Base-by-base conservation (phyloP, 192 early-diverging fungal genomes). In the Mortierella alpina region DNA sequence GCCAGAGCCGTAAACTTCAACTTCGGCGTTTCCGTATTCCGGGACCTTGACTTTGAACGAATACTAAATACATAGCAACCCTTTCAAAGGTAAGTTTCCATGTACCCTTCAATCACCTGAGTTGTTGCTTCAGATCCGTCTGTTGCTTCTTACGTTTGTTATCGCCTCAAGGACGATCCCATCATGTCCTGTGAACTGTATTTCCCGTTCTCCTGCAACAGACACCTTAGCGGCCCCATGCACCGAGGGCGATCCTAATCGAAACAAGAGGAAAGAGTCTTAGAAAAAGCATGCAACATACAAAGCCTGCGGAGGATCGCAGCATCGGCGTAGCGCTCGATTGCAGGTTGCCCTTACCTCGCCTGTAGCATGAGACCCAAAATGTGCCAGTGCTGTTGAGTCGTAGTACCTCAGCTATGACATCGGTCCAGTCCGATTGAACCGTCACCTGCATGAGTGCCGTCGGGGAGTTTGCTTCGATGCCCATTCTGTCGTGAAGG, bases 281-380 rank as follows among this genome's bases (percentile, higher is more conserved):
- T 18, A 62, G 48, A 47, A 59, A 1, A 59, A 41, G 13, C 15
- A 57, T 57, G 22, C n/a, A 20, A 57, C 55, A 6, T 57, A 2
- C 17, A 62, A 6, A 4, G 13, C 6, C 41, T 6, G 22, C 11
- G 60, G 14, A 31, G 31, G 31, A 31, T 31, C 1, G 3, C 31
- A 31, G 31, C 3, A 3, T 31, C 3, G 31, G 31, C 3, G 31
- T 3, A 31, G 31, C 31, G 3, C 31, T 31, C 31, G 31, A 31
- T 10, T 60, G 14, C 42, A 60, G 39, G 2, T 1, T 63, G 11
- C 52, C 31, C 39, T 0, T 65, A 86, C 86, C 86, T 82, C 73
- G 78, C 17, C 72, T 70, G 53, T 88, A 86, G 39, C 85, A 83
- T 11, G 87, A 86, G 10, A 89, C 70, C 87, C 87, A 89, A 56